Conservation (phyloP, 2,329 filamentous ascomycete genomes). For the Colletotrichum lindemuthianum region DNA sequence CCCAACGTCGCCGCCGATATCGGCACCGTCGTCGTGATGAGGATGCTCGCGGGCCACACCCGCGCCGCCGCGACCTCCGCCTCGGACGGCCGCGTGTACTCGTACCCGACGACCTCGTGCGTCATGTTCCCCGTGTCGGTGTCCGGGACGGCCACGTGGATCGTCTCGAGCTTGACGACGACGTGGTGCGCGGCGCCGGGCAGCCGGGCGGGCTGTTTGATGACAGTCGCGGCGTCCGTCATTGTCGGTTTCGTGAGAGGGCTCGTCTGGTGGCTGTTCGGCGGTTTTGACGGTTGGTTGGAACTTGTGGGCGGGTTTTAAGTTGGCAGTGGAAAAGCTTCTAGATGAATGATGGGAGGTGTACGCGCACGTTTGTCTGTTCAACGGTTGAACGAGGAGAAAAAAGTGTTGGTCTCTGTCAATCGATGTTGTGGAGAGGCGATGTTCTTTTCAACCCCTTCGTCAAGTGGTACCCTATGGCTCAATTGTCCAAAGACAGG, state of each 20-base stretch:
- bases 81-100: slow-evolving; percentile 32
- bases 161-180: slow-evolving; percentile 38
- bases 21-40: slow-evolving; percentile 40
- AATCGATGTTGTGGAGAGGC: too few relatives aligned
- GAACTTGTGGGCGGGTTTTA: background rate
- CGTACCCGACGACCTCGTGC: slow-evolving; percentile 35
- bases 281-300: background rate
- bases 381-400: too few relatives aligned
- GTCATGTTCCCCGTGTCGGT: slow-evolving; percentile 28
- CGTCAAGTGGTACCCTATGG: too few relatives aligned
- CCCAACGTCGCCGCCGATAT: slow-evolving; percentile 36
- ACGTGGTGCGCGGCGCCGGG: slow-evolving; percentile 34
- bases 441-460: too few relatives aligned
- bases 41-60: slow-evolving; percentile 40
- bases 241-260: slow-evolving; percentile 1
- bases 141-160: slow-evolving; percentile 30
- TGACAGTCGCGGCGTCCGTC: slow-evolving; percentile 25
- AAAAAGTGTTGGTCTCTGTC: too few relatives aligned
- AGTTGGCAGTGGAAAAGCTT: background rate
- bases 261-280: background rate
- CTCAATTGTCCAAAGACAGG: too few relatives aligned
- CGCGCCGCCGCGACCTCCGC: slow-evolving; percentile 24
- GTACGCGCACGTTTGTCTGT: too few relatives aligned
- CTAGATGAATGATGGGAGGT: too few relatives aligned
- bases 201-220: slow-evolving; percentile 28